Conservation (phyloP, 805 yeast species). For the Barnettozyma populi region DNA sequence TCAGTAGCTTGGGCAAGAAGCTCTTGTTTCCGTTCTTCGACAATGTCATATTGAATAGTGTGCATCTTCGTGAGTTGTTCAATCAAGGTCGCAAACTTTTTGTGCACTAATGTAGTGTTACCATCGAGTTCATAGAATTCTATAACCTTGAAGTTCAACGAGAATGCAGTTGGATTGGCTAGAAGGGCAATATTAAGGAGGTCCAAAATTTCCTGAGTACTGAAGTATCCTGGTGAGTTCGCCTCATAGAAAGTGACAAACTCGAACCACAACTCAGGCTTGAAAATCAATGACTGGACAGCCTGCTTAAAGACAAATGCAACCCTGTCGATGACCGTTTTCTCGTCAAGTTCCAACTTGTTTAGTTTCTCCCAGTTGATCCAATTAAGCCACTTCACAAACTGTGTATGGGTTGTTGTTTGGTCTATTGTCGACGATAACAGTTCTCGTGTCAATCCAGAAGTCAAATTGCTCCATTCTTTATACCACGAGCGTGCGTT, state of each 20-base stretch:
- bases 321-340: conserved; percentile 48
- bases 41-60: conserved; percentile 17
- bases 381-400: conserved; percentile 66
- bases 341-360: conserved; percentile 53
- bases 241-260: conserved; percentile 35
- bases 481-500: conserved; percentile 71
- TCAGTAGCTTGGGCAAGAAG: conserved; percentile 7
- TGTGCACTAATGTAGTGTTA: conserved; percentile 44
- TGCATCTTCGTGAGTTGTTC: conserved; percentile 38
- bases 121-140: conserved; percentile 62
- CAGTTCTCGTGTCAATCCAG: conserved; percentile 37
- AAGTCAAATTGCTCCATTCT: conserved; percentile 60
- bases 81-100: conserved; percentile 46
- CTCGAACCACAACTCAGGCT: conserved; percentile 75
- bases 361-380: conserved; percentile 73
- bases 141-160: conserved; percentile 61
- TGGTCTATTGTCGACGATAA: conserved; percentile 23
- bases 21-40: conserved; percentile 18
- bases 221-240: conserved; percentile 10
- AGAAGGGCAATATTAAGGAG: conserved; percentile 48
- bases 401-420: conserved; percentile 29
- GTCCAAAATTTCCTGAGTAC: conserved; percentile 28
- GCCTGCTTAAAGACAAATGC: conserved; percentile 71
- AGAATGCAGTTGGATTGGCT: conserved; percentile 65
- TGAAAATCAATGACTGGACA: conserved; percentile 51